Percentiles rank a stretch among this genome's conserved stretches.
phyloP scores from a whole-genome alignment of 768 basidiomycete genomes.

The Kwoniella mangroviensis region DNA sequence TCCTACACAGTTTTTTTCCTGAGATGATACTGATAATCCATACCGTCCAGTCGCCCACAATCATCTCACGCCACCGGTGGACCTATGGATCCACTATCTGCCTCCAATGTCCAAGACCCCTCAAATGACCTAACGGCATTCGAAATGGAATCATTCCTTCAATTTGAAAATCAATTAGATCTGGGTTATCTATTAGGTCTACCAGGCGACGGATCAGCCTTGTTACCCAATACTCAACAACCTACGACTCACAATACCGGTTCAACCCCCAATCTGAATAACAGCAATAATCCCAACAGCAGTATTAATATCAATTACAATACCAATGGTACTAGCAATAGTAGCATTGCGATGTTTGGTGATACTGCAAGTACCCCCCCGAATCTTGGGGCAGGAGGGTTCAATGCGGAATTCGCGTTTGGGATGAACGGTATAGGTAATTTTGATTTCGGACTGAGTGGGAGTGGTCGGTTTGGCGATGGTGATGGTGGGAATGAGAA shows the following conservation, averaged over 20 bases:
- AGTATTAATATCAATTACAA: background rate
- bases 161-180: slow-evolving; percentile 38
- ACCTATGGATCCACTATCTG: background rate
- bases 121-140: slow-evolving; percentile 14
- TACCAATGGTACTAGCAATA: background rate
- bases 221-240: slow-evolving; percentile 1
- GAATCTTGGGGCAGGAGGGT: background rate
- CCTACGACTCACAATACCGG: background rate
- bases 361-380: background rate
- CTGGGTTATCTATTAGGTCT: slow-evolving; percentile 39
- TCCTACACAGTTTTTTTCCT: no score
- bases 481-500: slow-evolving; percentile 3
- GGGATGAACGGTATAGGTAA: slow-evolving; percentile 22
- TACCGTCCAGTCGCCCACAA: slow-evolving; percentile 13
- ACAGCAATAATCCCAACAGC: background rate
- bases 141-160: slow-evolving; percentile 36
- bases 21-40: background rate
- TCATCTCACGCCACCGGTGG: background rate
- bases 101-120: background rate
- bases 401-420: slow-evolving; percentile 20
- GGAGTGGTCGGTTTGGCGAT: background rate
- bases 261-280: background rate
- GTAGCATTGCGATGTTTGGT: background rate
- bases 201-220: slow-evolving; percentile 32
- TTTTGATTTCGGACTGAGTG: background rate